phyloP scores from a whole-genome alignment of 805 yeast species.

The Starmerella potacharoeniae region DNA sequence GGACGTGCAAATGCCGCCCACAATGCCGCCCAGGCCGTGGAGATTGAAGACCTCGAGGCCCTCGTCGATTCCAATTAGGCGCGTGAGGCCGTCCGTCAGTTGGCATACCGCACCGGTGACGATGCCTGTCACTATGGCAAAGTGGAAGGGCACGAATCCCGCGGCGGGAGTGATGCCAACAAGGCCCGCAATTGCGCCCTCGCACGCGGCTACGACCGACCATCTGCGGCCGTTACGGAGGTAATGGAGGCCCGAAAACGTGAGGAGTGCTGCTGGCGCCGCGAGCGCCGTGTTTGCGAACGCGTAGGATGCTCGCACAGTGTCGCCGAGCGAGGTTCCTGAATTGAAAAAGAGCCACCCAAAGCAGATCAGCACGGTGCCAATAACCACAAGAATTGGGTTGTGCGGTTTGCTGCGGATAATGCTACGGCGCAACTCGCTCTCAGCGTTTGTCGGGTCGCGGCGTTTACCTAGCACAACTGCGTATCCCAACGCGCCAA shows the following conservation, averaged over 20 bases:
- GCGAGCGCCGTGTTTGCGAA: conserved; percentile 44
- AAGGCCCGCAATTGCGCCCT: conserved; percentile 85
- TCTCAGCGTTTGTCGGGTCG: conserved; percentile 26
- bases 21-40: conserved; percentile 1
- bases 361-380: conserved; percentile 58
- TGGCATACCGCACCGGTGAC: conserved; percentile 67
- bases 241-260: conserved; percentile 36
- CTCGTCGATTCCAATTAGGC: conserved; percentile 65
- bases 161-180: conserved; percentile 96
- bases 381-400: conserved; percentile 52
- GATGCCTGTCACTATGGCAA: conserved; percentile 62
- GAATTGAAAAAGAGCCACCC: conserved; percentile 73
- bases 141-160: conserved; percentile 80
- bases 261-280: conserved; percentile 36
- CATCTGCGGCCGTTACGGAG: conserved; percentile 57
- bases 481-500: conserved; percentile 60
- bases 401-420: conserved; percentile 43
- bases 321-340: conserved; percentile 40
- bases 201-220: conserved; percentile 88
- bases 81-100: conserved; percentile 72
- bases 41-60: conserved; percentile 50
- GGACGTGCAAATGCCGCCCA: neutral
- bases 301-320: conserved; percentile 31
- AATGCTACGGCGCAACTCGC: neutral
- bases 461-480: conserved; percentile 52